Evolutionary conservation across 2,329 filamentous ascomycete species (phyloP), one percentile per base, ranked within the genome.

Genomic region (Graphiopsis chlorocephala): DNA sequence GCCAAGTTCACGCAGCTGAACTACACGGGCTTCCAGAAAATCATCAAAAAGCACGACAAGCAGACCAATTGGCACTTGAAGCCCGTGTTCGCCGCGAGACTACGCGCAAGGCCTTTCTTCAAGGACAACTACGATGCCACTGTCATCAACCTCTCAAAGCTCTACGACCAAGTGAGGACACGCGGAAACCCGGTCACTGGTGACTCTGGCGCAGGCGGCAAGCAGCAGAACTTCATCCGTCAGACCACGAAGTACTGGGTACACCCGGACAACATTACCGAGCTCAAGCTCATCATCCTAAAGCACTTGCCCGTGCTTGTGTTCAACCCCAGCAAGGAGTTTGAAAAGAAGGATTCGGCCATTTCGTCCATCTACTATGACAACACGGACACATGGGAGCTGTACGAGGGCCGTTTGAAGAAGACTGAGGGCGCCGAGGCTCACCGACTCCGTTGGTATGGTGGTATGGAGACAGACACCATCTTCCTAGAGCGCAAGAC

Each of bases 231-330:
- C 82, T 99, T 99, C 75, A 88, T 99, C 67, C 91, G 95, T 66
- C 92, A 98, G 76, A 99, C 95, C 0, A 99, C 95, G 33, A 99
- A 99, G 79, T 99, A 99, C 82, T 99, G 95, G 95, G 95, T 99
- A 53, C 95, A 99, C 75, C 92, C 91, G 2, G 95, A 98, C 79
- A 99, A 99, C 75, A 95, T 99, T 72, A 98, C 95, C 5, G 95
- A 99, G 80, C 80, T 99, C 67, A 99, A 99, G 82, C 88, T 99
- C 77, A 94, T 99, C 75, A 93, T 99, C 74, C 83, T 99, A 61
- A 98, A 99, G 84, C 95, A 99, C 81, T 84, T 99, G 68, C 95
- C 95, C 0, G 95, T 99, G 10, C 84, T 99, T 17, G 95, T 99
- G 12, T 99, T 98, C 84, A 99, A 98, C 76, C 85, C 94, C 15